These are phyloP conservation scores for Leccinum griseonigrum DNA, from an alignment of 1,284 basidiomycete genomes.

Conservation along the genomic window DNA sequence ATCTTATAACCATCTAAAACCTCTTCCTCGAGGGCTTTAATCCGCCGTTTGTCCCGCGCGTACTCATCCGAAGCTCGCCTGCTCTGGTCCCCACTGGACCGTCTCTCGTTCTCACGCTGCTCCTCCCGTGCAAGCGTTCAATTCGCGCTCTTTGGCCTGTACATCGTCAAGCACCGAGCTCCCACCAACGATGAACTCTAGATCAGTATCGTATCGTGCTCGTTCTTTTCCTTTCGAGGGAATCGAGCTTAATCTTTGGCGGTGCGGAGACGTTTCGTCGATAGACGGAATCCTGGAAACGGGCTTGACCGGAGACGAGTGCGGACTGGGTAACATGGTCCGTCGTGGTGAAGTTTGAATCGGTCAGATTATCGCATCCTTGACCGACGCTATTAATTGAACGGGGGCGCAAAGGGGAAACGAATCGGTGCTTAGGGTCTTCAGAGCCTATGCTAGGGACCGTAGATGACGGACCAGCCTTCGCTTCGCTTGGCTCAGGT, in stretches of 20 bases:
- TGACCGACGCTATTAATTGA: conserved; percentile 36
- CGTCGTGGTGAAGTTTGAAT: conserved; percentile 34
- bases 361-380: conserved; percentile 39
- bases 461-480: conserved; percentile 20
- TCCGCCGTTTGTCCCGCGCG: conserved; percentile 58
- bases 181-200: conserved; percentile 32
- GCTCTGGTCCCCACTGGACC: conserved; percentile 17
- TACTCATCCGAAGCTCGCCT: conserved; percentile 40
- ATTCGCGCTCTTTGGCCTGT: conserved; percentile 57
- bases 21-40: conserved; percentile 65
- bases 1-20: conserved; percentile 51
- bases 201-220: conserved; percentile 25
- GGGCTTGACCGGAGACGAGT: conserved; percentile 27
- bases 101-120: conserved; percentile 39
- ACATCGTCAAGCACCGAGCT: conserved; percentile 47
- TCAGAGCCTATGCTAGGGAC: not conserved
- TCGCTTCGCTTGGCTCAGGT: not conserved
- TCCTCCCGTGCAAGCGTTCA: conserved; percentile 52
- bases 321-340: conserved; percentile 34
- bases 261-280: conserved; percentile 6
- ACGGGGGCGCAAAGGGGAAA: conserved; percentile 32
- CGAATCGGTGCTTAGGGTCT: conserved; percentile 14
- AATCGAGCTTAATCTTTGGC: not conserved
- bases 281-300: conserved; percentile 7
- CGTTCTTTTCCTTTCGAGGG: conserved; percentile 52